Evolutionary conservation across 768 basidiomycete species (phyloP), one percentile per base, ranked within the genome.

Genomic region (Leccinum truebloodii): DNA sequence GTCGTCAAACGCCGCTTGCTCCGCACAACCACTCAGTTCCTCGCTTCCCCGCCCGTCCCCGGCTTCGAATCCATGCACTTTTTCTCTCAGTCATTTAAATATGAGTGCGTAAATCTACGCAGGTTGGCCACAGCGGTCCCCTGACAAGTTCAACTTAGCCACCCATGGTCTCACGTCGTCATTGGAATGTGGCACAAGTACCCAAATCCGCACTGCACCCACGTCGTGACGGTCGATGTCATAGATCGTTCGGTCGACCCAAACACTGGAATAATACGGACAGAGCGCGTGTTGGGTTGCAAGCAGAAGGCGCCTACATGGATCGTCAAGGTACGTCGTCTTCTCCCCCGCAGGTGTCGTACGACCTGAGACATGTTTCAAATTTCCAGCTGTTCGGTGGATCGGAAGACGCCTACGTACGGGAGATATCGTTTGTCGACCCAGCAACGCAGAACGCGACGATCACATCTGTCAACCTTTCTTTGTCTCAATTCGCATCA

Each of bases 131-230:
- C 54, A 35, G 26, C 37, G 1, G 30, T 51, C 39, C 52, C 57
- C 57, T 59, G 54, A 67, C 48, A 9, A 20, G 49, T 54, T 22
- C 49, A 65, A 63, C 46, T 51, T 50, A 97, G 94, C 63, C 92
- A 94, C 71, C 83, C 93, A 46, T 95, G 94, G 89, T 82, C 87
- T 61, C 92, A 94, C 78, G 93, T 95, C 66, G 86, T 94, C 63
- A 88, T 90, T 70, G 92, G 91, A 64, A 91, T 96, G 83, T 95
- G 93, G 90, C 88, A 89, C 65, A 97, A 97, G 81, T 97, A 97
- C 75, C 95, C 95, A 55, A 96, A 96, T 73, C 89, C 94, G 56
- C 90, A 90, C 69, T 94, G 92, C 76, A 84, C 89, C 24, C 93
- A 94, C 73, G 93, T 94, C 65, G 80, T 93, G 65, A 90, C 89